These are phyloP conservation scores for Populus tomentosa DNA, from an alignment of 441 rosid genomes.

Conservation along the genomic window DNA sequence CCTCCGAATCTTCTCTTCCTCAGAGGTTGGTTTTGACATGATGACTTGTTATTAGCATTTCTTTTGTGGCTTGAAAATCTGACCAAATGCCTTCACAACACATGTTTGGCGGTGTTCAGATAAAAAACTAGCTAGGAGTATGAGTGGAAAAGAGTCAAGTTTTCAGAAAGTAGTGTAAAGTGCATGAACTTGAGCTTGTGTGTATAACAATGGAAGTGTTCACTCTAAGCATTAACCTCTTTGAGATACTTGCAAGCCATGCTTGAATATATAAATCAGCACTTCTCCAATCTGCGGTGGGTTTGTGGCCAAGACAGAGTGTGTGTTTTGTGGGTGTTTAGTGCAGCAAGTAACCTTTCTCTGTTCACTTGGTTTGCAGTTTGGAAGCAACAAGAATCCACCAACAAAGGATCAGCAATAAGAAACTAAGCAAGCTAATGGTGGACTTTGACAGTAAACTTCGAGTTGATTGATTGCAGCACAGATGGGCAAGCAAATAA, in stretches of 20 bases:
- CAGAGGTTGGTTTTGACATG: conserved; percentile 27
- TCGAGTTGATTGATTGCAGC: neutral
- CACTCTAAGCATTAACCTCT: neutral
- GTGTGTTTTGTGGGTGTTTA: neutral
- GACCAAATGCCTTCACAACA: conserved; percentile 14
- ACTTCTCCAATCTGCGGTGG: neutral
- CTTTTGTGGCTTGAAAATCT: neutral
- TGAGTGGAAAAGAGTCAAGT: too few species aligned
- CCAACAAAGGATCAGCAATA: conserved; percentile 49
- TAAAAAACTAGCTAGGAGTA: neutral
- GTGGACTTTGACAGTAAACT: conserved; percentile 25
- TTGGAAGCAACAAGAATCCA: conserved; percentile 26
- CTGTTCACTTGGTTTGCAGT: neutral
- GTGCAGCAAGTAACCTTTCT: too few species aligned
- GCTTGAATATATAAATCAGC: neutral
- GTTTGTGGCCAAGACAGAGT: too few species aligned
- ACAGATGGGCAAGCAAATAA: neutral
- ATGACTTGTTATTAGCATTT: neutral
- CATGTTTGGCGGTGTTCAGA: neutral
- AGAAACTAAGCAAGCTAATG: conserved; percentile 56
- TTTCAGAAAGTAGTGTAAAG: neutral
- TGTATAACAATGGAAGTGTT: neutral
- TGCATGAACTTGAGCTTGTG: neutral
- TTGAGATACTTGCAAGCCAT: neutral
- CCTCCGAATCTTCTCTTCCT: conserved; percentile 27